A percentile compares a stretch with the other conserved stretches of the same genome.
Conservation (phyloP, 176 grass and related monocot genomes). For the Musa troglodytarum region DNA sequence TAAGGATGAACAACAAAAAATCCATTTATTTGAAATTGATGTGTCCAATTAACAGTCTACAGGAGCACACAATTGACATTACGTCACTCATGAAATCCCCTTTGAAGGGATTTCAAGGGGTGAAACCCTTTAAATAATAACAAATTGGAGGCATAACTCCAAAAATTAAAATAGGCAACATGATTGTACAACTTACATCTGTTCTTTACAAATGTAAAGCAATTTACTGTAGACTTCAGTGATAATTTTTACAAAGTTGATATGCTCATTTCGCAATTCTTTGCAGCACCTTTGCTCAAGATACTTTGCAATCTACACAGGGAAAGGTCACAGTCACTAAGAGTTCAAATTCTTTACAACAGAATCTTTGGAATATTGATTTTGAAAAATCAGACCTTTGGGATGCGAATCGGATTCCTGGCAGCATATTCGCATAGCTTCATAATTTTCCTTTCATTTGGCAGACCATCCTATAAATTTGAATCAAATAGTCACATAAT, state of each 20-base stretch:
- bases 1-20: neutral
- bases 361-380: neutral
- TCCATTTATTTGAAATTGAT: neutral
- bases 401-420: slow-evolving; percentile 86
- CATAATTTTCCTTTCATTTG: slow-evolving; percentile 92
- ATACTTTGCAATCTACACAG: slow-evolving; percentile 77
- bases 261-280: slow-evolving; percentile 64
- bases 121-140: neutral
- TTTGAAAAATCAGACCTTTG: slow-evolving; percentile 46
- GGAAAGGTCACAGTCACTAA: slow-evolving; percentile 13
- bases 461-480: slow-evolving; percentile 47
- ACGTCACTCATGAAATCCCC: neutral
- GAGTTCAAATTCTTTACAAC: slow-evolving; percentile 5
- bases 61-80: neutral
- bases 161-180: slow-evolving; percentile 8
- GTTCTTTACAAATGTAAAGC: slow-evolving; percentile 87
- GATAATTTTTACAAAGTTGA: slow-evolving; percentile 81
- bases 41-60: neutral
- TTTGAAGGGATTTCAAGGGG: neutral
- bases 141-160: neutral
- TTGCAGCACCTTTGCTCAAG: slow-evolving; percentile 80
- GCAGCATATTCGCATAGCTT: slow-evolving; percentile 97
- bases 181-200: slow-evolving; percentile 61
- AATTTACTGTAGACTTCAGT: slow-evolving; percentile 89
- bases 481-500: slow-evolving; percentile 5